Conservation (phyloP, 257 asterid genomes). For the Solanum pinnatisectum region DNA sequence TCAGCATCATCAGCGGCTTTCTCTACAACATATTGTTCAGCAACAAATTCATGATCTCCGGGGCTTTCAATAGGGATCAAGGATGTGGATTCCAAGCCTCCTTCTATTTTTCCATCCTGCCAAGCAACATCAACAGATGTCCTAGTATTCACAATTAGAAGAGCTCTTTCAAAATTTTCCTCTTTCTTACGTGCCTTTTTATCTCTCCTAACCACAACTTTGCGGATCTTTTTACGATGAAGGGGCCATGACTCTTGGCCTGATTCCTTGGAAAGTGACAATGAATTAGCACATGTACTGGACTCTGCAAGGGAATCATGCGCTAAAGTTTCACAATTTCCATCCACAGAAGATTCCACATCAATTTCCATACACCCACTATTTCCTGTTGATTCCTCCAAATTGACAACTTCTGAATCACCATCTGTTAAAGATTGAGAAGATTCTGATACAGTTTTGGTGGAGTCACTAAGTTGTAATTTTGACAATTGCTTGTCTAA, state of each 20-base stretch:
- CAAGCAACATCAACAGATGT: slow-evolving; percentile 80
- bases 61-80: slow-evolving; percentile 89
- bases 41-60: slow-evolving; percentile 97
- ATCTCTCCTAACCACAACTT: slow-evolving; percentile 71
- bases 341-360: slow-evolving; percentile 27
- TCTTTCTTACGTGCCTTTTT: slow-evolving; percentile 74
- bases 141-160: slow-evolving; percentile 55
- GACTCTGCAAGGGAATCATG: slow-evolving; percentile 28
- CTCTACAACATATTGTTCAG: slow-evolving; percentile 96
- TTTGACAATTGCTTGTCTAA: slow-evolving; percentile 38
- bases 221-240: slow-evolving; percentile 82
- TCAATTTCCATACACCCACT: slow-evolving; percentile 27
- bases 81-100: slow-evolving; percentile 52
- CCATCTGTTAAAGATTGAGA: slow-evolving; percentile 55
- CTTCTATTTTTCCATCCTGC: slow-evolving; percentile 84
- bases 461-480: slow-evolving; percentile 32
- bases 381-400: slow-evolving; percentile 34
- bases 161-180: slow-evolving; percentile 81
- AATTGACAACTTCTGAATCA: slow-evolving; percentile 43
- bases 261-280: slow-evolving; percentile 37
- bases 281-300: slow-evolving; percentile 33
- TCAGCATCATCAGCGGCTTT: slow-evolving; percentile 75
- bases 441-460: slow-evolving; percentile 55
- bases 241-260: slow-evolving; percentile 62
- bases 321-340: slow-evolving; percentile 20